Evolutionary conservation across 2,329 filamentous ascomycete genomes (phyloP), one percentile per base, ranked within the genome.

Genomic region (Camillea tinctor): DNA sequence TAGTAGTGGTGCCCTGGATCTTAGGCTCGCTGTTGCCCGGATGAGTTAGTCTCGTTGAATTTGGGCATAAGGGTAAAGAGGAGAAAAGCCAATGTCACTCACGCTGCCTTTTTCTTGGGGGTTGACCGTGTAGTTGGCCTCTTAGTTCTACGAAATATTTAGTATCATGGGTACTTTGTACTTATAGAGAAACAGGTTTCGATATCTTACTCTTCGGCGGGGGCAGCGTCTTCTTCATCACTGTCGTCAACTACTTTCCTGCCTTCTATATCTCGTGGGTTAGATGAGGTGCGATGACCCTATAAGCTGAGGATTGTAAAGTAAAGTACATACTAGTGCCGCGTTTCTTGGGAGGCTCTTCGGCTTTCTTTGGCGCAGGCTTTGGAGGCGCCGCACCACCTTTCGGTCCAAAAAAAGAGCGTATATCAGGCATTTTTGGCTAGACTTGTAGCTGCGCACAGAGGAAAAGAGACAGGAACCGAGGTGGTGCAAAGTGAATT

Each of bases 381-480:
- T 84, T 81, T 53, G 81, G 76, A 54, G 83, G 78, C 51, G 82
- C 78, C 68, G 83, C 80, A 64, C 84, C 82, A 55, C 86, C 85
- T 75, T 93, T 93, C 62, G 90, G 87, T 58, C 89, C 88, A 79
- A 98, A 97, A 77, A 97, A 98, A 69, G 83, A 92, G 72, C 93
- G 85, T 71, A 97, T 98, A 76, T 98, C 94, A 64, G 93, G 87
- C 93, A 97, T 96, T 63, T n/a, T 66, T 65, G 62, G 44, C 21
- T 59, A 48, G 55, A n/a, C 54, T 55, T 50, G 19, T 40, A 23
- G 49, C 20, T 20, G 21, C 15, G 23, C 1, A 3, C 22, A 49
- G 17, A 22, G 22, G 19, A 15, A 57, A 56, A 4, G 57, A 60
- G 44, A n/a, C 50, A 56, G 54, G 50, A 11, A 44, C 20, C 11